These are phyloP conservation scores for Pelargonium exstipulatum DNA, from an alignment of 441 rosid genomes.

Conservation along the genomic window DNA sequence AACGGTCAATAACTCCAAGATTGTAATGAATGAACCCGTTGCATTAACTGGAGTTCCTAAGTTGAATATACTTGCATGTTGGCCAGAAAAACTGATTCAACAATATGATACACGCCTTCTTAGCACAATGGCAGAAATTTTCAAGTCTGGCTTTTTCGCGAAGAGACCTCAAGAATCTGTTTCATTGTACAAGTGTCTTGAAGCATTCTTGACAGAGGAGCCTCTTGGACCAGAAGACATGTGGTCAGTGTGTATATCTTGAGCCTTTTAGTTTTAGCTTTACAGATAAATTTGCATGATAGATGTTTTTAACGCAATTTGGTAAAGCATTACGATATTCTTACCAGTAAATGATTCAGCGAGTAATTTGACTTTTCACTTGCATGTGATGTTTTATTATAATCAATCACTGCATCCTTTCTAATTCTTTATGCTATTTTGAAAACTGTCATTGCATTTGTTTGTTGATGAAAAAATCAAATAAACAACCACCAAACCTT, in stretches of 20 bases:
- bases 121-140: constrained; percentile 52
- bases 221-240: constrained; percentile 86
- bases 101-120: constrained; percentile 41
- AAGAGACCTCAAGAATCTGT: constrained; percentile 60
- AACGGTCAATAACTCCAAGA: constrained; percentile 38
- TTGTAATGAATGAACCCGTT: constrained; percentile 45
- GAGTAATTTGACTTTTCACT: background rate
- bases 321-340: background rate
- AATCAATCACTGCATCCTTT: background rate
- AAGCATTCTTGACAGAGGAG: constrained; percentile 75
- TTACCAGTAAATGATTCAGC: background rate
- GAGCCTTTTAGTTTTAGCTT: constrained; percentile 15
- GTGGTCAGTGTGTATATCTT: constrained; percentile 51
- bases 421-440: constrained; percentile 2
- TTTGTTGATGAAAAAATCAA: background rate
- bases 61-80: constrained; percentile 50
- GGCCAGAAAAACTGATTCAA: constrained; percentile 53
- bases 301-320: background rate
- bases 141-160: constrained; percentile 36
- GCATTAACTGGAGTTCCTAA: constrained; percentile 28
- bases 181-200: constrained; percentile 65
- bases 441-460: background rate
- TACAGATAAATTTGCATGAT: constrained; percentile 5
- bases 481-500: background rate
- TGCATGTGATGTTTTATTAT: background rate